Evolutionary conservation across 306 rosid genomes (phyloP).

Genomic region (Cucurbita maxima): DNA sequence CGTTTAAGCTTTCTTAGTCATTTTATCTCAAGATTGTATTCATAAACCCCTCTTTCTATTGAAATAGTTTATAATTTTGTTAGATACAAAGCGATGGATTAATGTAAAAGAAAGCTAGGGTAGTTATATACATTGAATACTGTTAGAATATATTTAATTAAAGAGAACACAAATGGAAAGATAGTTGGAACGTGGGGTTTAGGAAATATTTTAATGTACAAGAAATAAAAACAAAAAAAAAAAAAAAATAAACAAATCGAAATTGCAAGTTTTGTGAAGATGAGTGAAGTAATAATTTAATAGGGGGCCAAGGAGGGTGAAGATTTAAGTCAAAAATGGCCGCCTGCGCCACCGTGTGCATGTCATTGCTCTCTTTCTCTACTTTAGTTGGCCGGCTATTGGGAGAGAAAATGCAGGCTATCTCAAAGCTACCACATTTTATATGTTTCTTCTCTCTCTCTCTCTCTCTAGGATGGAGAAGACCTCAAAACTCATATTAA

Average conservation of each 20-base stretch:
- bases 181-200: background rate
- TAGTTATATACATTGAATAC: background rate
- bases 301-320: background rate
- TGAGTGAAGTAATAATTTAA: background rate
- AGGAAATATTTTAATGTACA: background rate
- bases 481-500: background rate
- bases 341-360: slow-evolving; percentile 2
- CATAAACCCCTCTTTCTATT: too few relatives aligned
- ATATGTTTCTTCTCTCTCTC: background rate
- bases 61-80: too few relatives aligned
- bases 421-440: background rate
- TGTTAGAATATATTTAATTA: too few relatives aligned
- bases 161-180: background rate
- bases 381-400: background rate
- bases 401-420: background rate
- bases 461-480: background rate
- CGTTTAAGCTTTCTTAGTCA: too few relatives aligned
- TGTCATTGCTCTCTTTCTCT: too few relatives aligned
- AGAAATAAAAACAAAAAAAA: too few relatives aligned
- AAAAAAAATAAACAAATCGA: background rate
- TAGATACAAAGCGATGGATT: too few relatives aligned
- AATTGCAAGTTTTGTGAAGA: background rate
- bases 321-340: background rate
- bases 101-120: background rate
- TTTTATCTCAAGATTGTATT: too few relatives aligned